Evolutionary conservation across 177 flowering plant species (phyloP).

Genomic region (Vitis hybrid): DNA sequence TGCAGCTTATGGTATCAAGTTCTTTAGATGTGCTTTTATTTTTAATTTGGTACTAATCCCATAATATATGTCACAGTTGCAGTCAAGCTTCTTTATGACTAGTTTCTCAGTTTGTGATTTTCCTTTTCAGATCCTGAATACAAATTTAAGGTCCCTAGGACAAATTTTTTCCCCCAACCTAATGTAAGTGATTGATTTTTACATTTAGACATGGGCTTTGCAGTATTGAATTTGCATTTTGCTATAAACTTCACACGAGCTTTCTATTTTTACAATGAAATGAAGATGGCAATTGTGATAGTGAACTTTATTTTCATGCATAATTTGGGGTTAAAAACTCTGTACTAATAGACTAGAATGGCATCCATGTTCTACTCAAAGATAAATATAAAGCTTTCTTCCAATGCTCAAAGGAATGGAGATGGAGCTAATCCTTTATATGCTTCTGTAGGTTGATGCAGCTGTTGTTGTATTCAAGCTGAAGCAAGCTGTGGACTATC

Average conservation of each 20-base stretch:
- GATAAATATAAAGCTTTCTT: too few species aligned
- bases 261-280: background rate
- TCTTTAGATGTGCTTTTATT: background rate
- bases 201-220: background rate
- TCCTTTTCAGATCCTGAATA: slow-evolving; percentile 76
- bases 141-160: slow-evolving; percentile 71
- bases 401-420: too few species aligned
- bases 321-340: too few species aligned
- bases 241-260: background rate
- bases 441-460: slow-evolving; percentile 80
- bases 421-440: background rate
- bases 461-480: slow-evolving; percentile 83
- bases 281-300: too few species aligned
- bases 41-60: background rate
- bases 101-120: background rate
- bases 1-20: background rate
- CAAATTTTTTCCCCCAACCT: slow-evolving; percentile 93
- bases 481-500: slow-evolving; percentile 74
- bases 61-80: background rate
- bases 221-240: background rate
- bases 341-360: too few species aligned
- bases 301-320: too few species aligned
- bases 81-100: background rate
- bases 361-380: too few species aligned
- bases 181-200: slow-evolving; percentile 56